Evolutionary conservation across 116 monocot genomes (phyloP), one percentile per base, ranked within the genome.

Genomic region (Phalaenopsis hybrid): DNA sequence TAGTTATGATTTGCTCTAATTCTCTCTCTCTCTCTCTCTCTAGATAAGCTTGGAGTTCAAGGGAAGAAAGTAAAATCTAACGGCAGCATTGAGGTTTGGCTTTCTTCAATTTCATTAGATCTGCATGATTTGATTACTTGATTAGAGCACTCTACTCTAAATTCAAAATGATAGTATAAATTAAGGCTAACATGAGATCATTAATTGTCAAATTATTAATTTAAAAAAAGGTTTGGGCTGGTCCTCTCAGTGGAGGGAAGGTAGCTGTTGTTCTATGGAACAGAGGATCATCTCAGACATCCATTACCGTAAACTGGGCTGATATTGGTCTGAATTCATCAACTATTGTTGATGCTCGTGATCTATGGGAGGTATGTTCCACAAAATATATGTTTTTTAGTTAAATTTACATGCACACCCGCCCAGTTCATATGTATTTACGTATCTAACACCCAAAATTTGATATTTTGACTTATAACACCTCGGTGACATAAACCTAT

Each of bases 191-290:
- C 4, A 65, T 65, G 65, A 23, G 7, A 65, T 67, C 67, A 9
- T 67, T 67, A 67, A 28, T 11, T 7, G 23, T 23, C 28, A 25
- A 67, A 67, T 67, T 11, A 67, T 75, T 82, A 20, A 31, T 31
- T 31, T 31, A 31, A 31, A 6, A 55, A 18, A 55, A 91, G 96
- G 91, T 96, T 70, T 96, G 93, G 96, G 84, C 93, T 23, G 93
- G 96, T 52, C 83, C 93, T 33, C 89, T 96, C 65, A 93, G 87
- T 41, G 78, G 85, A 44, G 89, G 90, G 0, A 91, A 86, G 74
- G 90, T 91, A 23, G 96, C 90, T 63, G 92, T 96, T 31, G 84
- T 93, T 4, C 88, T 96, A 0, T 92, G 87, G 96, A 96, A 96
- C 76, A 75, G 93, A 50, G 84, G 85, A 21, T 72, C 79, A 45